phyloP scores from a whole-genome alignment of 129 eudicot genomes.

The sunflower (Helianthus annuus) region HanXRQr2.0-SUNRISE NC_035449.2:45010213-45010712 shows the following conservation, averaged over 20 bases:
- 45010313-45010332: constrained; percentile 40
- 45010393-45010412: constrained; percentile 52
- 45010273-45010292: constrained; percentile 45
- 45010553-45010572: constrained; percentile 50
- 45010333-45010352: constrained; percentile 46
- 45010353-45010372: constrained; percentile 40
- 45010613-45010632: constrained; percentile 45
- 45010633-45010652: constrained; percentile 2
- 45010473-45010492: constrained; percentile 61
- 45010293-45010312: constrained; percentile 49
- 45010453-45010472: constrained; percentile 49
- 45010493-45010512: constrained; percentile 47
- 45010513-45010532: constrained; percentile 40
- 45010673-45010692: constrained; percentile 52
- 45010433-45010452: constrained; percentile 50
- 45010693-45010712: constrained; percentile 34
- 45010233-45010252: constrained; percentile 18
- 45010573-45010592: constrained; percentile 41
- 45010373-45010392: constrained; percentile 51
- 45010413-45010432: constrained; percentile 48
- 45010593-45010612: constrained; percentile 39
- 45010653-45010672: constrained; percentile 47
- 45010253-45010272: neutral
- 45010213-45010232: constrained; percentile 38
- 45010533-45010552: constrained; percentile 40